phyloP scores from a whole-genome alignment of 2,329 filamentous ascomycete species.

The Bipolaris sorokiniana region DNA sequence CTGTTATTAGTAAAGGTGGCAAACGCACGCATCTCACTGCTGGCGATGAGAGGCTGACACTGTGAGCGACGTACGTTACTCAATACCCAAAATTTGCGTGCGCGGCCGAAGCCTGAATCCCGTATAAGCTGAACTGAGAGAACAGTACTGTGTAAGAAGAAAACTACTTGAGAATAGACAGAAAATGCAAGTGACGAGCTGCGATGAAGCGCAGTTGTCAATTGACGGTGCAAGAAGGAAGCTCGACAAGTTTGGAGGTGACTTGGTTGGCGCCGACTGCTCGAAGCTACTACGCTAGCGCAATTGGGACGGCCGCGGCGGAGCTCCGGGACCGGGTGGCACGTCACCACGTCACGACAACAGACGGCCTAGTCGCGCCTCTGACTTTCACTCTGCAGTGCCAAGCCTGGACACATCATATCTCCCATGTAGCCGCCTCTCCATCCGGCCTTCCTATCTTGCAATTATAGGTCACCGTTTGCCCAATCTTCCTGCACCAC shows the following conservation, averaged over 20 bases:
- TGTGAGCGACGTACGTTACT: constrained; percentile 33
- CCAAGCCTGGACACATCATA: not conserved
- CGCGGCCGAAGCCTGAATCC: constrained; percentile 20
- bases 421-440: not conserved
- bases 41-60: constrained; percentile 15
- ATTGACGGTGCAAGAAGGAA: constrained; percentile 15
- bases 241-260: constrained; percentile 11
- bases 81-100: constrained; percentile 37
- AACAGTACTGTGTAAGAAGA: constrained; percentile 8
- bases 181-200: constrained; percentile 15
- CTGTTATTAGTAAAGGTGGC: constrained; percentile 17
- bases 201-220: constrained; percentile 25
- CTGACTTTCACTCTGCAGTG: not conserved
- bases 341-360: constrained; percentile 13
- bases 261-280: constrained; percentile 13
- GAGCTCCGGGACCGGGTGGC: not conserved
- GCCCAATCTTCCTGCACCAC: too few relatives aligned
- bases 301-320: not conserved
- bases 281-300: constrained; percentile 14
- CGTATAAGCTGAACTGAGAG: constrained; percentile 11
- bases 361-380: not conserved
- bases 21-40: constrained; percentile 10
- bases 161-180: constrained; percentile 16
- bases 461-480: not conserved
- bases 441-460: not conserved